Base-by-base conservation (phyloP, 371 early-diverging fungal genomes). In the Rhizopus delemar region DNA sequence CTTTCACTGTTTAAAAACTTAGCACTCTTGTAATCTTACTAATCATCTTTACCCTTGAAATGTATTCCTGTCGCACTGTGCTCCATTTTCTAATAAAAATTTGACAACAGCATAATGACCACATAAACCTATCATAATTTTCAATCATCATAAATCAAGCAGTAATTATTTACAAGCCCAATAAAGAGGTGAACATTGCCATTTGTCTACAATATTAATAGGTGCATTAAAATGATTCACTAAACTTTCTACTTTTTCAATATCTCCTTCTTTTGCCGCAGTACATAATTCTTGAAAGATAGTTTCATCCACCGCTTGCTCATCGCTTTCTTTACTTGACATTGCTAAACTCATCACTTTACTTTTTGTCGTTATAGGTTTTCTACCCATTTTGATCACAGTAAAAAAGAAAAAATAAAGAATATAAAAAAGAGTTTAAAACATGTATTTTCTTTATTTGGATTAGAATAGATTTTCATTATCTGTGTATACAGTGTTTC, bases 151-250 rank as follows among this genome's bases (percentile, higher is more conserved):
- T n/a, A 41, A 31, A 41, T 9, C 2, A 51, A 11, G 16, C n/a
- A 4, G 22, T 52, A 32, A 41, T 33, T 35, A 60, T 68, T 53
- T 66, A 74, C 77, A 77, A 9, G 73, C 68, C 56, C 71, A 71
- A 56, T 72, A 77, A n/a, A 77, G 46, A 3, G 77, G 73, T 5
- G 64, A 69, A 32, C 74, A 69, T 39, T 77, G 74, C 70, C 72
- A 77, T 2, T 50, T 41, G 45, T 77, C 77, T 11, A 72, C 69
- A 29, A 51, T 11, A 60, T 77, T 74, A 35, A 77, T 68, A 28
- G 72, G 72, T 1, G 69, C 72, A n/a, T 67, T 67, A 57, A 72
- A 72, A 51, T 68, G 65, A n/a, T 55, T 46, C 13, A 77, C 72
- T 29, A 77, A 60, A 48, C 64, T 68, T 53, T 74, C 70, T 5